phyloP scores from a whole-genome alignment of 331 rosid genomes.

The Acacia concinna region DNA sequence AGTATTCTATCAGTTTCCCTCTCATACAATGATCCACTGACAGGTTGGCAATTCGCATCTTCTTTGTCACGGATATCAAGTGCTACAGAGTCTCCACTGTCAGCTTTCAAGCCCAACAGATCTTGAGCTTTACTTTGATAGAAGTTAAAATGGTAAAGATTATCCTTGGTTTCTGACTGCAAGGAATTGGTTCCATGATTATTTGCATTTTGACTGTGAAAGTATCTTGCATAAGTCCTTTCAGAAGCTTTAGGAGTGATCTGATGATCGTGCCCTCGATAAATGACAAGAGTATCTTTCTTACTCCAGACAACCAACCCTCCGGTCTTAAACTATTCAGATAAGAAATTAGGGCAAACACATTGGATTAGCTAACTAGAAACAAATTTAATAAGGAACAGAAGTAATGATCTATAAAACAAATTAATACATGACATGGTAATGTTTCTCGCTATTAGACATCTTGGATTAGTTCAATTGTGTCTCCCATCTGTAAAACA shows the following conservation, averaged over 20 bases:
- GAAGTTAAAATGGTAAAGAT: conserved; percentile 21
- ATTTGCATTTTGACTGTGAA: conserved; percentile 28
- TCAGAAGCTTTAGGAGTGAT: conserved; percentile 29
- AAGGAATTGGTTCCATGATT: conserved; percentile 25
- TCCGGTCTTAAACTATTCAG: conserved; percentile 67
- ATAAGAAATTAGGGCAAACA: conserved; percentile 29
- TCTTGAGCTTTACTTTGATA: conserved; percentile 27
- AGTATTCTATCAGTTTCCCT: conserved; percentile 80
- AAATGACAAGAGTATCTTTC: conserved; percentile 70
- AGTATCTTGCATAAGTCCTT: conserved; percentile 28
- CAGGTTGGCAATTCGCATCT: conserved; percentile 33
- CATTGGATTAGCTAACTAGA: conserved; percentile 7
- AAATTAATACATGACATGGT: background rate
- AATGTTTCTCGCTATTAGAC: background rate
- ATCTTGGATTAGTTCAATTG: background rate
- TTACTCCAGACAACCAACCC: conserved; percentile 81
- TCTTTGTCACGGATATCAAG: conserved; percentile 7
- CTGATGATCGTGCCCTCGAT: conserved; percentile 56
- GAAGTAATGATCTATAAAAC: conserved; percentile 15
- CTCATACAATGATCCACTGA: conserved; percentile 60
- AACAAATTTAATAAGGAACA: conserved; percentile 3
- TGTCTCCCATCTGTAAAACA: background rate
- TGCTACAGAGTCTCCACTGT: conserved; percentile 25
- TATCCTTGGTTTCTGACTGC: conserved; percentile 30
- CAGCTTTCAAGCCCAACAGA: conserved; percentile 25